Base-by-base conservation (phyloP, 2,329 filamentous ascomycete species). In the Fusarium sp. region DNA sequence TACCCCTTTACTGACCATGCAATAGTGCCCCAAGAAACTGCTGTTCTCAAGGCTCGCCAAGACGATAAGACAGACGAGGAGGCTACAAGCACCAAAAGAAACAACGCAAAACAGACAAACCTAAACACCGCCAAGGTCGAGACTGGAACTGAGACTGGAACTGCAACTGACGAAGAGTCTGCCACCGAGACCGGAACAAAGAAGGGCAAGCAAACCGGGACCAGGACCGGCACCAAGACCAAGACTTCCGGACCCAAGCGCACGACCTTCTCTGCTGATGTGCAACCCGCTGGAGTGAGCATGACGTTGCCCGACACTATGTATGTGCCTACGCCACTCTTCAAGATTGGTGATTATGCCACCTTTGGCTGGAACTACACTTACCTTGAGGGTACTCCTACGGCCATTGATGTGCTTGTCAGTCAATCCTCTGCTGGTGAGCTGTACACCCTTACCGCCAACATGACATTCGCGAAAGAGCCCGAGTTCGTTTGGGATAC, bases 321-420 rank as follows among this genome's bases (percentile, higher is more conserved):
- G 5, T 75, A 78, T 6, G 79, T 80, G 13, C 80, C 81, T 26
- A 81, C 82, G 11, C 81, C 84, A 61, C 82, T 89, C 40, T 90
- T 87, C 83, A 88, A 88, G 74, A 88, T 91, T 64, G 85, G 87
- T 64, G 84, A 89, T 73, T 81, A 81, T 44, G 80, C 90, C 43
- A 90, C 87, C 15, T 88, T 87, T 78, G 84, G 79, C 46, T 91
- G 88, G 88, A 91, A 91, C 79, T 91, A 90, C 80, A 91, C 89
- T 5, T 85, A 84, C 44, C 77, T 91, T 31, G 81, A 83, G 57
- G 87, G 80, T 26, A 85, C 82, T 2, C 89, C 89, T 3, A 88
- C 86, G 5, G 88, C 87, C 40, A 75, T 91, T 59, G 87, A 91
- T 67, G 81, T 91, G 15, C 76, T 89, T 59, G 81, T 88, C 34